A percentile compares a stretch with the other conserved stretches of the same genome.
These are phyloP conservation scores for Trametes versicolor DNA, from an alignment of 1,284 basidiomycete species.

Conservation along the genomic window DNA sequence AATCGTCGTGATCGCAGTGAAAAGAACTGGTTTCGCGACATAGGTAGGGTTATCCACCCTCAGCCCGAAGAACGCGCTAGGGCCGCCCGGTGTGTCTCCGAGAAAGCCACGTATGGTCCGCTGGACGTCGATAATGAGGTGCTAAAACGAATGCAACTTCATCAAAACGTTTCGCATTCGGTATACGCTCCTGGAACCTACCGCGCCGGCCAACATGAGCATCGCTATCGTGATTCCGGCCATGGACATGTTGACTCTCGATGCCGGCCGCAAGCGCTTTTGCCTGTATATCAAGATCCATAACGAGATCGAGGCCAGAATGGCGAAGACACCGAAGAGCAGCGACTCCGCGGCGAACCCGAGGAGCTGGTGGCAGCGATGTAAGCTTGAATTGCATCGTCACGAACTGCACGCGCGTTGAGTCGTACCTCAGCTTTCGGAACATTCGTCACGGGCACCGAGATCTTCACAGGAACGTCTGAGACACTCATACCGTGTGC, in stretches of 20 bases:
- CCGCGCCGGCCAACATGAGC: neutral
- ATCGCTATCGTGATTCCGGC: neutral
- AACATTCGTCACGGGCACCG: neutral
- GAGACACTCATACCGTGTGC: too few species aligned
- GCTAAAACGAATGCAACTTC: neutral
- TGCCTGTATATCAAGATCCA: neutral
- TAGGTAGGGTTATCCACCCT: neutral
- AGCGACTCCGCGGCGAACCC: neutral
- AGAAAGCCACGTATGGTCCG: neutral
- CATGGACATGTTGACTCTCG: slow-evolving; percentile 2
- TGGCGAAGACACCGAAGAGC: neutral
- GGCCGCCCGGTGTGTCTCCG: neutral
- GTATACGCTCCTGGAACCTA: neutral
- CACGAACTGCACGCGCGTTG: neutral
- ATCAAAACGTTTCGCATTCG: neutral
- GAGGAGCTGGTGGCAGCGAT: neutral
- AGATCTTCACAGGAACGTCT: too few species aligned
- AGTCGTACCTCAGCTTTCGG: neutral
- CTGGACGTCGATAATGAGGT: neutral
- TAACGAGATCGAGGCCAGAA: neutral
- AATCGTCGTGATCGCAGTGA: neutral
- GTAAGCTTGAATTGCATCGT: neutral
- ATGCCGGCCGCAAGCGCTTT: neutral
- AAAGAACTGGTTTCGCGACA: neutral
- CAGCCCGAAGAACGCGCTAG: neutral